Evolutionary conservation across 805 yeast genomes (phyloP).

Genomic region (Saturnispora bothae): DNA sequence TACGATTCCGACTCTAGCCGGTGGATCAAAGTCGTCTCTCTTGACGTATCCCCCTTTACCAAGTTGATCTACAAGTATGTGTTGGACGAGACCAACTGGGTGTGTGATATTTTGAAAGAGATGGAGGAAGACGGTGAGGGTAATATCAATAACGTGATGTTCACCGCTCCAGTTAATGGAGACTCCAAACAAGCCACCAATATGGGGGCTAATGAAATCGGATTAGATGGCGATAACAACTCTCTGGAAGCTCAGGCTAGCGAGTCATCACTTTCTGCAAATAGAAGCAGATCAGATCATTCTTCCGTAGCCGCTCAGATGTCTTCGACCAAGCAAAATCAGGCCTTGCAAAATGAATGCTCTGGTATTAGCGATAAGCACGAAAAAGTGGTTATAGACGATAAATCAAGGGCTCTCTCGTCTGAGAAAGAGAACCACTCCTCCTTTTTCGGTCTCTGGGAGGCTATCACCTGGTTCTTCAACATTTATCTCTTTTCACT

Average conservation of each 20-base stretch:
- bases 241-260: too few species aligned
- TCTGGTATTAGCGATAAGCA: too few species aligned
- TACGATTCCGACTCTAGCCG: conserved; percentile 7
- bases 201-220: too few species aligned
- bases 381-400: too few species aligned
- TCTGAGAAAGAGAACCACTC: background rate
- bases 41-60: background rate
- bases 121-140: conserved; percentile 20
- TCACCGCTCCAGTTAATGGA: too few species aligned
- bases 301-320: too few species aligned
- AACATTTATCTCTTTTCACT: conserved; percentile 13
- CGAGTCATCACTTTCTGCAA: too few species aligned
- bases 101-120: conserved; percentile 15
- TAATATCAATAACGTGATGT: conserved; percentile 20
- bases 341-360: too few species aligned
- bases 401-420: background rate
- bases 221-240: too few species aligned
- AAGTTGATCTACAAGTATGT: conserved; percentile 23
- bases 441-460: conserved; percentile 6
- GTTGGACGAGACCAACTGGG: conserved; percentile 20
- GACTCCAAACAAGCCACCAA: too few species aligned
- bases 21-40: conserved; percentile 5
- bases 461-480: conserved; percentile 14
- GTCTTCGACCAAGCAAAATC: too few species aligned
- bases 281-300: too few species aligned